phyloP scores from a whole-genome alignment of 192 early-diverging fungal species.

The Umbelopsis vinacea region DNA sequence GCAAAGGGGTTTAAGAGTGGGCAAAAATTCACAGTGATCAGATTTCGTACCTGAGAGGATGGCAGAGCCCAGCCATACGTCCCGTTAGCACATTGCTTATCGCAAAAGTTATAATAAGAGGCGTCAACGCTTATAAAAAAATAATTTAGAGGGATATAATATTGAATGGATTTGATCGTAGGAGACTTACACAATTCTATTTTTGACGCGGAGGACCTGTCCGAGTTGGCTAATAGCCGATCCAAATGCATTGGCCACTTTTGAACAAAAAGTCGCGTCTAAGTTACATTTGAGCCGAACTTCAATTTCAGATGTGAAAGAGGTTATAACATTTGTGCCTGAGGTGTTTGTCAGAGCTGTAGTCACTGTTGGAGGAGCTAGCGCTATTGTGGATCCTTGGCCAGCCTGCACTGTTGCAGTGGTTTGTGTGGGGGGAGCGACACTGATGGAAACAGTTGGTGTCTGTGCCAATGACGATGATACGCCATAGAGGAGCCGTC shows the following conservation, averaged over 20 bases:
- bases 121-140: constrained; percentile 21
- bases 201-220: constrained; percentile 30
- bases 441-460: neutral
- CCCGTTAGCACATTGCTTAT: constrained; percentile 26
- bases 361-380: constrained; percentile 8
- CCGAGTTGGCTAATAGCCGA: constrained; percentile 33
- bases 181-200: constrained; percentile 30
- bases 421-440: neutral
- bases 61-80: constrained; percentile 36
- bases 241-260: constrained; percentile 24
- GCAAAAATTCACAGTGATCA: neutral
- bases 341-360: neutral
- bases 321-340: neutral
- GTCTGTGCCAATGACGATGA: neutral
- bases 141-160: neutral
- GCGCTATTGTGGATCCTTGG: neutral
- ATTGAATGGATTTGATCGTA: neutral
- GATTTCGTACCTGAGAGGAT: constrained; percentile 27
- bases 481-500: constrained; percentile 1
- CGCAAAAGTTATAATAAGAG: constrained; percentile 32
- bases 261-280: constrained; percentile 34
- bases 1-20: no score
- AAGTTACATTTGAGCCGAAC: constrained; percentile 21
- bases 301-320: constrained; percentile 10
- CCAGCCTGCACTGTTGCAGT: neutral